A percentile compares a stretch with the other conserved stretches of the same genome.
Evolutionary conservation across 768 basidiomycete genomes (phyloP).

Genomic region (Tricholoma sp.): DNA sequence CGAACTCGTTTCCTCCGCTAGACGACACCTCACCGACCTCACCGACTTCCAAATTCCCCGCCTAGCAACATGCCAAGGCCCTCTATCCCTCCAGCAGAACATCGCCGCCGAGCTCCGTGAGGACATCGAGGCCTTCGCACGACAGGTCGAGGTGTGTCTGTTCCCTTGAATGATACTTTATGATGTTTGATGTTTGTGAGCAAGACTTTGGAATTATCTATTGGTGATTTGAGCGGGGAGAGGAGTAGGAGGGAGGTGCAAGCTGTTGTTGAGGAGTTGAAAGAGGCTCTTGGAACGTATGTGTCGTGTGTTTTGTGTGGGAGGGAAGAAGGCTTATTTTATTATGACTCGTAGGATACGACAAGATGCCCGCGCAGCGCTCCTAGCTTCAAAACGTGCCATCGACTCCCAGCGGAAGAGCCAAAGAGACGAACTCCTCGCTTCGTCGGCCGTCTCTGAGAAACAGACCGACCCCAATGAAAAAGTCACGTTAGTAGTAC

Average conservation of each 20-base stretch:
- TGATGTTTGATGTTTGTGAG: conserved; percentile 1
- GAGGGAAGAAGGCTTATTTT: background rate
- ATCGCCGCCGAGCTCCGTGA: conserved; percentile 72
- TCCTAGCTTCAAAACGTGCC: conserved; percentile 67
- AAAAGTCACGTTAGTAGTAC: conserved; percentile 52
- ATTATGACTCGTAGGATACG: conserved; percentile 38
- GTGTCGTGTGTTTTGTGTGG: conserved; percentile 5
- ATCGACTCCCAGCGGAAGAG: conserved; percentile 60
- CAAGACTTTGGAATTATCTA: conserved; percentile 62
- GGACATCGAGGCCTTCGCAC: conserved; percentile 58
- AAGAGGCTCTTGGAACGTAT: conserved; percentile 46
- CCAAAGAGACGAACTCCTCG: conserved; percentile 65
- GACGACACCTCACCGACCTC: conserved; percentile 60
- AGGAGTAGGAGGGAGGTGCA: conserved; percentile 45
- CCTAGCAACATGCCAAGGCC: conserved; percentile 62
- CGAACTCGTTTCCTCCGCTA: conserved; percentile 44
- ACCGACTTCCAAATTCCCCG: conserved; percentile 70
- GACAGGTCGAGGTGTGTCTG: conserved; percentile 63
- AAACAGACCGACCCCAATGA: conserved; percentile 42
- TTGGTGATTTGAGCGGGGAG: conserved; percentile 68
- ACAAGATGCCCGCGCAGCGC: conserved; percentile 59
- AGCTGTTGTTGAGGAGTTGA: conserved; percentile 44
- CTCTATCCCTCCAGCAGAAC: conserved; percentile 66
- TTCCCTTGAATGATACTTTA: background rate
- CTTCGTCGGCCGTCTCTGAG: conserved; percentile 43